Evolutionary conservation across 768 basidiomycete genomes (phyloP), one percentile per base, ranked within the genome.

Genomic region (Amanita rubescens): DNA sequence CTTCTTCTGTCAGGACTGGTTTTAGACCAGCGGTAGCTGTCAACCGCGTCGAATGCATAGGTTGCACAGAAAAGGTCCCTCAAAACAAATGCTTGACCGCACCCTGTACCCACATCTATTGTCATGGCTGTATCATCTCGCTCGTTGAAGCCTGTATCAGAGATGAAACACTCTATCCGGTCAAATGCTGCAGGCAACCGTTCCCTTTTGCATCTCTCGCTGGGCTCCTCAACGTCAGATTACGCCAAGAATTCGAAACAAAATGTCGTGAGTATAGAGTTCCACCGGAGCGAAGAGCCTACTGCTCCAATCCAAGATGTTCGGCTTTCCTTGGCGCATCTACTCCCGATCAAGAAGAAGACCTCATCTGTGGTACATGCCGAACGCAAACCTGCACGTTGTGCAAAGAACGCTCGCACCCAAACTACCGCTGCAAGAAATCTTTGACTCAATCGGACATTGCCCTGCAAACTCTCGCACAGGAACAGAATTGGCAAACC

Each of bases 401-500:
- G 27, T 85, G 82, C 71, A 83, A 78, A 57, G 67, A 75, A 35
- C 38, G 49, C 0, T 69, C 68, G 2, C 83, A 85, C 60, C 62
- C 64, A 0, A 59, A 60, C 9, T 60, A 69, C 32, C 58, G 58
- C 3, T 84, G 51, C 41, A n/a, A 19, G 19, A 24, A n/a, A 15
- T 22, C 41, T 12, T 3, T 12, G n/a, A 50, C 9, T 66, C 71
- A 2, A 58, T 74, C 3, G 70, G 73, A 41, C 61, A 3, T 46
- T 2, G 44, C 27, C 6, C 44, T 84, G 2, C 69, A 63, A 15
- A 72, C 68, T 3, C 70, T 83, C 2, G 83, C 81, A 0, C 59
- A 60, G 2, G 57, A 68, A 24, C 55, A 76, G 44, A 65, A 67
- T 10, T 85, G 81, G 83, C 80, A 84, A 57, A 83, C 79, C 0